These are phyloP conservation scores for Suillus subaureus DNA, from an alignment of 768 basidiomycete species.

Conservation along the genomic window DNA sequence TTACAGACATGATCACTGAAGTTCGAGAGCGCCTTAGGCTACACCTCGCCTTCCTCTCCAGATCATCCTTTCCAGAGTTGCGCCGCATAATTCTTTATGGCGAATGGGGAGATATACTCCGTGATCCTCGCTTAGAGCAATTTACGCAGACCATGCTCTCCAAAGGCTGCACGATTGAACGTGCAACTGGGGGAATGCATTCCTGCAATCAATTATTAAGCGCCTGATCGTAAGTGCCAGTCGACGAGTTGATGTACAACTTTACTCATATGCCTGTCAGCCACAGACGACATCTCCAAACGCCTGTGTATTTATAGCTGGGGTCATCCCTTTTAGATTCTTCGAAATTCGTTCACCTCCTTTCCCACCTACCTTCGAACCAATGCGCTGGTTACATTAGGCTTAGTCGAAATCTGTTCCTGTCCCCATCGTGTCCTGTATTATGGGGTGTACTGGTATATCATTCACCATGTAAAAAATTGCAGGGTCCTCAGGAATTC, in stretches of 20 bases:
- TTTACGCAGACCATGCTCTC: conserved; percentile 34
- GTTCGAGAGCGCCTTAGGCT: conserved; percentile 44
- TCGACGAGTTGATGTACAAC: not conserved
- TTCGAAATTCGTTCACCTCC: not conserved
- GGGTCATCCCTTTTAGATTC: not conserved
- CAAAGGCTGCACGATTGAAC: conserved; percentile 35
- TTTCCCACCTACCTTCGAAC: not conserved
- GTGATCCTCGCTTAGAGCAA: conserved; percentile 39
- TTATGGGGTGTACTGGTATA: not conserved
- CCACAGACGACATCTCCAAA: not conserved
- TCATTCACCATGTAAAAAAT: not conserved
- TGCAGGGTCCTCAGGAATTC: not conserved
- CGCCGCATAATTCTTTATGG: conserved; percentile 50
- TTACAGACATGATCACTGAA: conserved; percentile 35
- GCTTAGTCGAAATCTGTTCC: not conserved
- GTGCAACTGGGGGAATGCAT: conserved; percentile 13
- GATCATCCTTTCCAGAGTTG: conserved; percentile 48
- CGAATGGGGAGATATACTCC: conserved; percentile 47
- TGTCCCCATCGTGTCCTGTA: too few relatives aligned
- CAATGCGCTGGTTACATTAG: not conserved
- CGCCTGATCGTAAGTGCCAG: not conserved
- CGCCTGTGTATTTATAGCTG: not conserved
- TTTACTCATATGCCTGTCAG: not conserved
- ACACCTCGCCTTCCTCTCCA: conserved; percentile 50
- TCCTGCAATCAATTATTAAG: not conserved